Evolutionary conservation across 371 early-diverging fungal genomes (phyloP).

Genomic region (Syncephalastrum contaminatum): DNA sequence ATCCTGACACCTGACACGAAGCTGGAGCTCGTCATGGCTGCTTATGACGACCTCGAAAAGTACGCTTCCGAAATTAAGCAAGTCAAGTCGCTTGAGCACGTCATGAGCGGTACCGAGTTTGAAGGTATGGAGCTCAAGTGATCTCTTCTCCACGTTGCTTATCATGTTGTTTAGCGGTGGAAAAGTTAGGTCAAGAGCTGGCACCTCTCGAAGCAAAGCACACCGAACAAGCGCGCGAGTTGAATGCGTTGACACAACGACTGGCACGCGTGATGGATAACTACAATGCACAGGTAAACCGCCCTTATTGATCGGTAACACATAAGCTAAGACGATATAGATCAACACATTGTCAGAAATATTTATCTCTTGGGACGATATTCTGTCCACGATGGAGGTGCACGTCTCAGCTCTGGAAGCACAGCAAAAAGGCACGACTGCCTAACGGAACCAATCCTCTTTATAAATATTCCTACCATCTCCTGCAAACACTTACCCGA

Average conservation of each 20-base stretch:
- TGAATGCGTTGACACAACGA: conserved; percentile 40
- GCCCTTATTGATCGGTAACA: neutral
- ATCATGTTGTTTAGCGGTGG: conserved; percentile 32
- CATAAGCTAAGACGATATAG: conserved; percentile 19
- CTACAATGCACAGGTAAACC: conserved; percentile 52
- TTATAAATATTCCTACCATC: too few relatives aligned
- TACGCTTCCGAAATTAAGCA: conserved; percentile 56
- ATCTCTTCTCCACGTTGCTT: too few relatives aligned
- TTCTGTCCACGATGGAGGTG: conserved; percentile 53
- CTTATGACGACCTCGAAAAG: conserved; percentile 52
- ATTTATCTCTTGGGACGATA: conserved; percentile 63
- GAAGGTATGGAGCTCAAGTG: too few relatives aligned
- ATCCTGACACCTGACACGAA: conserved; percentile 55
- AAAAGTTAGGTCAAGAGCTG: conserved; percentile 45
- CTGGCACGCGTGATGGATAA: conserved; percentile 50
- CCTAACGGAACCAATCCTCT: too few relatives aligned
- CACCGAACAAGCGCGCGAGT: conserved; percentile 42
- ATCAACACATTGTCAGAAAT: conserved; percentile 64
- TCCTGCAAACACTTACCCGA: too few relatives aligned
- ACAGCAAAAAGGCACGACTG: conserved; percentile 8
- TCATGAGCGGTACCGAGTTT: conserved; percentile 48
- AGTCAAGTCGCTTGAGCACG: conserved; percentile 53
- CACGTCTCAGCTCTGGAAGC: conserved; percentile 53
- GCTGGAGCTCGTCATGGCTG: conserved; percentile 52
- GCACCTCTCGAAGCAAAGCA: conserved; percentile 49